These are phyloP conservation scores for Phlegmacium glaucopus DNA, from an alignment of 768 basidiomycete species.

Conservation along the genomic window DNA sequence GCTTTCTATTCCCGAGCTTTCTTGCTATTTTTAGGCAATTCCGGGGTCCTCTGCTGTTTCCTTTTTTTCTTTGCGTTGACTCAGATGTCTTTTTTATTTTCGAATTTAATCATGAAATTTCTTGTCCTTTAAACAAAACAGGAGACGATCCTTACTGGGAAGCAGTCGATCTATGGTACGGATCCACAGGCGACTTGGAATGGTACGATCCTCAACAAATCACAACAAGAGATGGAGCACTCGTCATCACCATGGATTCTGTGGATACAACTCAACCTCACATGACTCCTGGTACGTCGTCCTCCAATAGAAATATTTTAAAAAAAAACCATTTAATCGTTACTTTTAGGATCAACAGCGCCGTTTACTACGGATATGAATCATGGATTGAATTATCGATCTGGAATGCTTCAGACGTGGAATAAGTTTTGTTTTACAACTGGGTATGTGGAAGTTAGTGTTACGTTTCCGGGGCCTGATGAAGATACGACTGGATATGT, in stretches of 20 bases:
- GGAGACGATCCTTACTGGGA: slow-evolving; percentile 74
- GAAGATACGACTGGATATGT: slow-evolving; percentile 48
- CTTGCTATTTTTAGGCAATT: background rate
- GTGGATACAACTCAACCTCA: slow-evolving; percentile 24
- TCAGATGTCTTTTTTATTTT: background rate
- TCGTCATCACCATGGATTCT: slow-evolving; percentile 69
- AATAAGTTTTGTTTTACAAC: slow-evolving; percentile 87
- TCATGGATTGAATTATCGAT: slow-evolving; percentile 61
- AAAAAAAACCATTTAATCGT: background rate
- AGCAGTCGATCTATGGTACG: slow-evolving; percentile 71
- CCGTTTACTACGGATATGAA: slow-evolving; percentile 44
- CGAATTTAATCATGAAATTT: background rate
- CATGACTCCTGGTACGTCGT: slow-evolving; percentile 27
- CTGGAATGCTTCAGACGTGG: slow-evolving; percentile 86
- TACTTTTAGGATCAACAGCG: slow-evolving; percentile 36
- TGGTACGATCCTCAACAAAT: slow-evolving; percentile 73
- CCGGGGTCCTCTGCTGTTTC: too few species aligned
- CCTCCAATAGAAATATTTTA: background rate
- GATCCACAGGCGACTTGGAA: slow-evolving; percentile 64
- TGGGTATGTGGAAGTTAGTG: slow-evolving; percentile 72
- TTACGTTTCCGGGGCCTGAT: slow-evolving; percentile 57
- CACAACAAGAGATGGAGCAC: slow-evolving; percentile 60
- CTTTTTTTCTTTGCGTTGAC: too few species aligned
- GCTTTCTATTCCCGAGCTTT: too few species aligned
- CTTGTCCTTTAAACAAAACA: background rate